phyloP scores from a whole-genome alignment of 2,329 filamentous ascomycete species.

The Helotiales sp. region DNA sequence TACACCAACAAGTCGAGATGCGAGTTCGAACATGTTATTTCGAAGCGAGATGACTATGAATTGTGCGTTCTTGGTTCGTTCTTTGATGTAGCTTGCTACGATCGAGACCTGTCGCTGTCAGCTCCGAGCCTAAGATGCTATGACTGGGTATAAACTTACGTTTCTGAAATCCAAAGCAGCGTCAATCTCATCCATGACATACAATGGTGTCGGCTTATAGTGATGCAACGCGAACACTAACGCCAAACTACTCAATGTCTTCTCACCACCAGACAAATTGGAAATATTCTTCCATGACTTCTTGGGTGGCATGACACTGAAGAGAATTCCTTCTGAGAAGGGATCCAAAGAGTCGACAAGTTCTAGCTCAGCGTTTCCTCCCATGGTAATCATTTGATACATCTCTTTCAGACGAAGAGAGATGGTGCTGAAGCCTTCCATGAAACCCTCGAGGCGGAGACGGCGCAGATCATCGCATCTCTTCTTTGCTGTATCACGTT shows the following conservation, averaged over 20 bases:
- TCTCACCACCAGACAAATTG: conserved; percentile 94
- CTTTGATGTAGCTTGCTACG: conserved; percentile 98
- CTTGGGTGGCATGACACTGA: conserved; percentile 99
- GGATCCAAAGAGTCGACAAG: conserved; percentile 95
- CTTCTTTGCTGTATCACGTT: conserved; percentile 86
- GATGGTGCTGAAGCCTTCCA: conserved; percentile 95
- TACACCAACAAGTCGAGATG: conserved; percentile 90
- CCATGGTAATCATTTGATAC: conserved; percentile 99
- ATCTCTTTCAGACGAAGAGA: conserved; percentile 96
- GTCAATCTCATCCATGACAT: conserved; percentile 99
- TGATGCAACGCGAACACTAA: conserved; percentile 98
- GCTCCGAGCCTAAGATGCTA: background rate
- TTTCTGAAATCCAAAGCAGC: conserved; percentile 97
- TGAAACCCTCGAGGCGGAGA: conserved; percentile 91
- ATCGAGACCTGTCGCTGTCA: conserved; percentile 73
- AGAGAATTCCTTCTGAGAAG: conserved; percentile 94
- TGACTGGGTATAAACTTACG: conserved; percentile 63
- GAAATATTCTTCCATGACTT: conserved; percentile 99
- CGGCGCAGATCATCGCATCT: conserved; percentile 90
- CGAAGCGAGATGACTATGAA: conserved; percentile 97
- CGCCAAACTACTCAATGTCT: conserved; percentile 89
- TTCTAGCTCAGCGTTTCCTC: conserved; percentile 95
- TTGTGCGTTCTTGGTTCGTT: conserved; percentile 97
- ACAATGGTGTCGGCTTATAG: conserved; percentile 95
- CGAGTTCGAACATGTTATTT: conserved; percentile 99